Percentiles rank a stretch among this genome's conserved stretches.
phyloP scores from a whole-genome alignment of 768 basidiomycete genomes.

The Cubamyces lactineus region DNA sequence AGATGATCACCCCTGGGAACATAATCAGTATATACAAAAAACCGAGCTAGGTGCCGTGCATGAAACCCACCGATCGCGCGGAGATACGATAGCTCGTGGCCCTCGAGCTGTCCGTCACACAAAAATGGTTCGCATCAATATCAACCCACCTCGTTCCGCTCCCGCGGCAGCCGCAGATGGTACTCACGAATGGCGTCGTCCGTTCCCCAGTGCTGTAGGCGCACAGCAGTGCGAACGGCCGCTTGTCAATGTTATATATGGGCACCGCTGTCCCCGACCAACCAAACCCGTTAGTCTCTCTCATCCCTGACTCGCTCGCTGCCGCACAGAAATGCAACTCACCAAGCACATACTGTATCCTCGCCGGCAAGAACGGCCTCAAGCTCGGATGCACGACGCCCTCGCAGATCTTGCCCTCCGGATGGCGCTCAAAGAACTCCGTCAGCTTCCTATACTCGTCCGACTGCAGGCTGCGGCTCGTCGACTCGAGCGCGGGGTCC shows the following conservation, averaged over 20 bases:
- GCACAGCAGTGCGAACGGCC: slow-evolving; percentile 88
- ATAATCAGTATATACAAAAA: not conserved
- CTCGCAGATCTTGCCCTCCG: slow-evolving; percentile 88
- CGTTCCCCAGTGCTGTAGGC: slow-evolving; percentile 88
- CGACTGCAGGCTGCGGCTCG: slow-evolving; percentile 51
- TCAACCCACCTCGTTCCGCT: not conserved
- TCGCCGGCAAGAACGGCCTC: slow-evolving; percentile 76
- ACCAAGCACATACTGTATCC: slow-evolving; percentile 89
- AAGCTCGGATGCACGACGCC: slow-evolving; percentile 84
- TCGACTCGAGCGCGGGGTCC: slow-evolving; percentile 54
- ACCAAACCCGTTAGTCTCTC: slow-evolving; percentile 11
- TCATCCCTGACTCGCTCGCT: not conserved
- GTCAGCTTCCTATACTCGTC: slow-evolving; percentile 78
- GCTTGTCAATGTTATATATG: slow-evolving; percentile 90
- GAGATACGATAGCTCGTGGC: slow-evolving; percentile 88
- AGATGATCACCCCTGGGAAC: slow-evolving; percentile 77
- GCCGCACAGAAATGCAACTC: slow-evolving; percentile 35
- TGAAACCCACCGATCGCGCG: slow-evolving; percentile 74
- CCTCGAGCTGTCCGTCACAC: slow-evolving; percentile 61
- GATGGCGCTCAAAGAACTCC: slow-evolving; percentile 76
- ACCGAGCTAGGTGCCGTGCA: not conserved
- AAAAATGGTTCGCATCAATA: not conserved
- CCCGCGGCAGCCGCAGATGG: too few relatives aligned
- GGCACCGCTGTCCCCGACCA: slow-evolving; percentile 65
- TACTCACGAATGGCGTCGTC: slow-evolving; percentile 75